Evolutionary conservation across 2,329 filamentous ascomycete genomes (phyloP).

Genomic region (Diaporthe ampelina): DNA sequence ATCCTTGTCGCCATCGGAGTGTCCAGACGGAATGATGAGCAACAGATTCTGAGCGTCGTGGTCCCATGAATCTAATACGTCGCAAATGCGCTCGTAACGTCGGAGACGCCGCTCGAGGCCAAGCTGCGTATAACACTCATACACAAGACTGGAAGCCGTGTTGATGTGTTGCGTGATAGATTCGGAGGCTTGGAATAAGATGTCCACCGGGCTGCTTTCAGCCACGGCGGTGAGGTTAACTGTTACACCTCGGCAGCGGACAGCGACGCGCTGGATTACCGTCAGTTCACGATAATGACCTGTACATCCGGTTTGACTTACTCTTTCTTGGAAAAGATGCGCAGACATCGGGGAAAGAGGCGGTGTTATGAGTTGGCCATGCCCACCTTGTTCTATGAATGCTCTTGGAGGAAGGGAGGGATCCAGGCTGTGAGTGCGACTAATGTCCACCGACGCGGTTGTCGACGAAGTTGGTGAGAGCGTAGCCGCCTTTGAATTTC

Average conservation of each 20-base stretch:
- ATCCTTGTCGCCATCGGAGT: constrained; percentile 67
- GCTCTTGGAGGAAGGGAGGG: constrained; percentile 40
- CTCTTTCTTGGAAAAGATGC: constrained; percentile 83
- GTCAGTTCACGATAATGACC: constrained; percentile 47
- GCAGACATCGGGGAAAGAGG: constrained; percentile 77
- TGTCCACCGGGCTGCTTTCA: constrained; percentile 80
- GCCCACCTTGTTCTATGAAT: constrained; percentile 36
- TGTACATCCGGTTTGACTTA: constrained; percentile 59
- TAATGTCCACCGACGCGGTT: constrained; percentile 51
- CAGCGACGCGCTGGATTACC: constrained; percentile 71
- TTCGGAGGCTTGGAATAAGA: constrained; percentile 77
- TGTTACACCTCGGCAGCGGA: constrained; percentile 79
- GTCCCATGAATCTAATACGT: constrained; percentile 95
- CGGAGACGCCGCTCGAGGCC: constrained; percentile 87
- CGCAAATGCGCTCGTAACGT: constrained; percentile 86
- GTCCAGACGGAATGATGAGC: constrained; percentile 73
- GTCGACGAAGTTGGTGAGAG: constrained; percentile 52
- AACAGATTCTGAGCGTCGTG: constrained; percentile 82
- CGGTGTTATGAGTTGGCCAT: constrained; percentile 33
- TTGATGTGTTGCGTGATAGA: constrained; percentile 75
- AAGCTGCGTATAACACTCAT: constrained; percentile 82
- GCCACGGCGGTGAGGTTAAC: constrained; percentile 80
- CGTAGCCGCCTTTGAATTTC: constrained; percentile 54
- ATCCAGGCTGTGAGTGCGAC: constrained; percentile 52
- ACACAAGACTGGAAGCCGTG: constrained; percentile 75